phyloP scores from a whole-genome alignment of 2,329 filamentous ascomycete species.

The Cadophora gregata region DNA sequence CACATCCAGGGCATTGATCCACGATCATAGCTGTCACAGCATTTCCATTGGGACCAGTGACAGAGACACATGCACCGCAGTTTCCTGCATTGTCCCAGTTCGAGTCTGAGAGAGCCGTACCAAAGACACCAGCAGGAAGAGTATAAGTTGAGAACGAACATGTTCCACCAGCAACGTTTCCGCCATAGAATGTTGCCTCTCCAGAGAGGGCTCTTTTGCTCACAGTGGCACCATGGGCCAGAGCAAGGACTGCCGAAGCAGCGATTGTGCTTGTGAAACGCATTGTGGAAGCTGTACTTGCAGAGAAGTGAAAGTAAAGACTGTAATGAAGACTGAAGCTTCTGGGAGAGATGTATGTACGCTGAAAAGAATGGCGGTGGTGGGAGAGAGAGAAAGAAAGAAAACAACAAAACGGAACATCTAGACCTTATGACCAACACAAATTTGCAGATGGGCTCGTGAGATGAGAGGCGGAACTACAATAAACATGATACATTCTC shows the following conservation, averaged over 20 bases:
- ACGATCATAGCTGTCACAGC: conserved; percentile 69
- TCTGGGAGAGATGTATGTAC: conserved; percentile 22
- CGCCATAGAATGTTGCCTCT: conserved; percentile 59
- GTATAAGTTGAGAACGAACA: conserved; percentile 70
- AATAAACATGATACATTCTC: conserved; percentile 29
- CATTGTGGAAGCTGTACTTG: conserved; percentile 34
- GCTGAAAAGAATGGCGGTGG: conserved; percentile 29
- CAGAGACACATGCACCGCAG: conserved; percentile 67
- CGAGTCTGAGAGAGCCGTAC: conserved; percentile 64
- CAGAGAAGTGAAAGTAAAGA: conserved; percentile 35
- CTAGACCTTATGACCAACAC: conserved; percentile 22
- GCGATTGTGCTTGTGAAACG: conserved; percentile 35
- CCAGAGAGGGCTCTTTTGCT: conserved; percentile 44
- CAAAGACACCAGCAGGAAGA: conserved; percentile 62
- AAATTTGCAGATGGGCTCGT: conserved; percentile 16
- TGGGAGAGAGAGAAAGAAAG: conserved; percentile 22
- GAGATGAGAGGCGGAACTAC: conserved; percentile 20
- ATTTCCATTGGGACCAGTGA: conserved; percentile 62
- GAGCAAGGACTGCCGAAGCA: conserved; percentile 31
- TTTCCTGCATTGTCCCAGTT: conserved; percentile 61
- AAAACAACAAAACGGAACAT: conserved; percentile 14
- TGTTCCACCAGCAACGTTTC: conserved; percentile 62
- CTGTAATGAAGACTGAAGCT: conserved; percentile 38
- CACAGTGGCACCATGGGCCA: conserved; percentile 40
- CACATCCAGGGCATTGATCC: conserved; percentile 63